Conservation (phyloP, 768 basidiomycete genomes). For the Daedaleopsis sinensis region DNA sequence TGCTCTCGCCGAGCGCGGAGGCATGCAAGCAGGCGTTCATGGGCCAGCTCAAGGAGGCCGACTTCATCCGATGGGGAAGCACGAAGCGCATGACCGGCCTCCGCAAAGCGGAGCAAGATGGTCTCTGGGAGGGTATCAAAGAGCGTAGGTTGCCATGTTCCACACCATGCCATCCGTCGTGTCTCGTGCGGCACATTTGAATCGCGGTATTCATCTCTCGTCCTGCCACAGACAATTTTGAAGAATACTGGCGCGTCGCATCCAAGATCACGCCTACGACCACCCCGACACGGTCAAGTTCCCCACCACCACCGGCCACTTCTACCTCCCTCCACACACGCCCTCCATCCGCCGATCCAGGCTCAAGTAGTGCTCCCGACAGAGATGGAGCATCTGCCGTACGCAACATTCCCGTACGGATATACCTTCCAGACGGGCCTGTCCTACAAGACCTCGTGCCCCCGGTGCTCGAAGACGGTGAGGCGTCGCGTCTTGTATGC, state of each 20-base stretch:
- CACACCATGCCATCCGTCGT: constrained; percentile 6
- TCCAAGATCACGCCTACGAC: constrained; percentile 91
- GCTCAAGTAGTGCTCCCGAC: constrained; percentile 48
- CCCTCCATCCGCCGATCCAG: constrained; percentile 65
- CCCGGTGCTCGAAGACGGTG: constrained; percentile 78
- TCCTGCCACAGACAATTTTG: constrained; percentile 94
- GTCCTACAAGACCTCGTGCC: constrained; percentile 89
- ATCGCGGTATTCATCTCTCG: too few species aligned
- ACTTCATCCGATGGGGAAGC: constrained; percentile 96
- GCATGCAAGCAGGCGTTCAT: constrained; percentile 93
- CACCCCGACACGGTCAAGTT: constrained; percentile 58
- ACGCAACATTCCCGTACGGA: constrained; percentile 83
- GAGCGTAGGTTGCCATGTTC: constrained; percentile 65
- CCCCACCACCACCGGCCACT: constrained; percentile 50
- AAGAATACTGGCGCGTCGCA: constrained; percentile 92
- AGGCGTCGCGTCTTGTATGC: constrained; percentile 23
- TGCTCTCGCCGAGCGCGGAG: constrained; percentile 79
- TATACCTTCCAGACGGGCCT: constrained; percentile 90
- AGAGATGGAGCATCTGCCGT: constrained; percentile 87
- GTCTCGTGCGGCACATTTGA: too few species aligned
- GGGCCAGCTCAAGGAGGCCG: constrained; percentile 95
- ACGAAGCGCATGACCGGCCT: constrained; percentile 92
- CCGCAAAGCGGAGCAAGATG: constrained; percentile 91
- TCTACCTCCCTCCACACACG: constrained; percentile 66
- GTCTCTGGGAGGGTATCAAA: constrained; percentile 95